Conservation (phyloP, 2,329 filamentous ascomycete species). For the Zalaria sp. region DNA sequence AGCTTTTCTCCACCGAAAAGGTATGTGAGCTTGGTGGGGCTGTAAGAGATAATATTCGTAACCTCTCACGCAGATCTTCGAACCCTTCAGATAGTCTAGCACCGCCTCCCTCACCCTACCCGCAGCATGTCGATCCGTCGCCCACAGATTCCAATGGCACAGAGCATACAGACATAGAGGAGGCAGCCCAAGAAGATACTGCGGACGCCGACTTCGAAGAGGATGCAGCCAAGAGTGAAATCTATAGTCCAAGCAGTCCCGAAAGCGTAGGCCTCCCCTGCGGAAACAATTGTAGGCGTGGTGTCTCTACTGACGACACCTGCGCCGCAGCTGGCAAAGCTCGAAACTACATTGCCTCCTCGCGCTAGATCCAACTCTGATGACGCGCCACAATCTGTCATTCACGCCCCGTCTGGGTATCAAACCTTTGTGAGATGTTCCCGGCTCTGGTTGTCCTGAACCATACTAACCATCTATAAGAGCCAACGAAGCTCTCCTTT, state of each 20-base stretch:
- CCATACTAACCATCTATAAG: neutral
- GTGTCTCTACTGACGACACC: too few relatives aligned
- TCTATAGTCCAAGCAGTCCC: constrained; percentile 16
- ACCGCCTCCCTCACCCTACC: constrained; percentile 37
- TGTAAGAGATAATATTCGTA: constrained; percentile 9
- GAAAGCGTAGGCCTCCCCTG: constrained; percentile 13
- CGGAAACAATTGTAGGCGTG: too few relatives aligned
- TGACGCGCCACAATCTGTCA: constrained; percentile 77
- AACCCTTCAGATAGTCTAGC: constrained; percentile 32
- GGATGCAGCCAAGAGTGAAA: constrained; percentile 1
- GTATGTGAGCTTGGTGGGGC: constrained; percentile 17
- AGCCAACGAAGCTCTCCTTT: neutral
- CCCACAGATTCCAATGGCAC: constrained; percentile 78
- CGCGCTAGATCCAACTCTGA: constrained; percentile 40
- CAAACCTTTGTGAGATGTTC: constrained; percentile 55
- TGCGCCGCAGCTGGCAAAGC: constrained; percentile 21
- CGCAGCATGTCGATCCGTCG: constrained; percentile 60
- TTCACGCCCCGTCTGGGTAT: constrained; percentile 78
- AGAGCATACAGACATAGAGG: constrained; percentile 71
- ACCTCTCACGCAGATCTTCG: constrained; percentile 22
- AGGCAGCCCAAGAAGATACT: constrained; percentile 51
- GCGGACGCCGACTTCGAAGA: constrained; percentile 15
- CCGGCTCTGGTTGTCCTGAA: constrained; percentile 4
- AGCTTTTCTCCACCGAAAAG: constrained; percentile 24
- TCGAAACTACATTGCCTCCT: constrained; percentile 30